phyloP scores from a whole-genome alignment of 2,329 filamentous ascomycete species.

The Bipolaris victoriae region DNA sequence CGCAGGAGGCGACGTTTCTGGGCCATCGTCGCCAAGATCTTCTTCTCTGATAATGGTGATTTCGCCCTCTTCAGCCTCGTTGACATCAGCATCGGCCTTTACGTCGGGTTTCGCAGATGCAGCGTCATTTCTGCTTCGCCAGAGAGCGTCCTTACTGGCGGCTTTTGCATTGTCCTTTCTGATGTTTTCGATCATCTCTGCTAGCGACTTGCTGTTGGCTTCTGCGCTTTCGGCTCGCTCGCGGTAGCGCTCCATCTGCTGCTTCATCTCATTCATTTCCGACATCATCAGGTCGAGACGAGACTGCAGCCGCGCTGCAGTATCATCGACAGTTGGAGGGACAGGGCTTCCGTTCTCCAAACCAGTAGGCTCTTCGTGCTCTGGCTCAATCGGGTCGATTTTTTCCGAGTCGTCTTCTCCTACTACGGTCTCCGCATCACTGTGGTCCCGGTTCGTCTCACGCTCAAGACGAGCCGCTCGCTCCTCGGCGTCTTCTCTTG shows the following conservation, averaged over 20 bases:
- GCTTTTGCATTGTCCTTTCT: slow-evolving; percentile 67
- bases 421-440: slow-evolving; percentile 36
- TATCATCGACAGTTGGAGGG: slow-evolving; percentile 38
- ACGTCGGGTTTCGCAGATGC: slow-evolving; percentile 17
- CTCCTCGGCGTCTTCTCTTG: slow-evolving; percentile 84
- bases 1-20: slow-evolving; percentile 25
- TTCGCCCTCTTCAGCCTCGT: slow-evolving; percentile 42
- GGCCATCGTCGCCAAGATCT: slow-evolving; percentile 34
- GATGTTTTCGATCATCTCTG: slow-evolving; percentile 86
- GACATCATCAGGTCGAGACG: slow-evolving; percentile 76
- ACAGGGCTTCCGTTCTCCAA: slow-evolving; percentile 32
- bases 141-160: slow-evolving; percentile 39
- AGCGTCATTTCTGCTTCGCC: slow-evolving; percentile 35
- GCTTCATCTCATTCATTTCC: slow-evolving; percentile 81
- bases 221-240: slow-evolving; percentile 81
- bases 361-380: slow-evolving; percentile 22
- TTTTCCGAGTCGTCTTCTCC: slow-evolving; percentile 29
- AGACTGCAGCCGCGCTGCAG: slow-evolving; percentile 64
- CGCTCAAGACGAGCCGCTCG: slow-evolving; percentile 73
- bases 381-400: slow-evolving; percentile 16
- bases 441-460: slow-evolving; percentile 56
- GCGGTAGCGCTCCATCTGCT: slow-evolving; percentile 79
- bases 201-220: slow-evolving; percentile 76
- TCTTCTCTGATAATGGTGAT: slow-evolving; percentile 47
- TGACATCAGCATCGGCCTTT: slow-evolving; percentile 23